Percentiles rank a stretch among this genome's conserved stretches.
Conservation (phyloP, 257 asterid species). For the Fraxinus excelsior region DNA sequence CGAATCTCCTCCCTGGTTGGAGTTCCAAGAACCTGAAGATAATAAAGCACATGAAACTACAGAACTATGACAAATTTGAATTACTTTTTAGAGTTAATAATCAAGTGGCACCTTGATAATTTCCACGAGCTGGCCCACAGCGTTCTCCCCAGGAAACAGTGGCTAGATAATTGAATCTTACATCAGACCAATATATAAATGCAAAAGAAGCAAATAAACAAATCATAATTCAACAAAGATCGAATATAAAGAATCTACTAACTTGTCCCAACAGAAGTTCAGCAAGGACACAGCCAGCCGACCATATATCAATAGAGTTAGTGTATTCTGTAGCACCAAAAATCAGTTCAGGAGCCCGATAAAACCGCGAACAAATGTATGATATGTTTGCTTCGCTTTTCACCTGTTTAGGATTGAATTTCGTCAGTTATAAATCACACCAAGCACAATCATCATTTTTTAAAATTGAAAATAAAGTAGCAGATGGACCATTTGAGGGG, state of each 20-base stretch:
- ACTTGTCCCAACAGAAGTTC: constrained; percentile 97
- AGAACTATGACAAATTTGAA: constrained; percentile 4
- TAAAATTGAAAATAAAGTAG: background rate
- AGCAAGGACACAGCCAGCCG: constrained; percentile 96
- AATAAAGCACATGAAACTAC: constrained; percentile 24
- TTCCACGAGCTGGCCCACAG: constrained; percentile 96
- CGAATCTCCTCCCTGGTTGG: constrained; percentile 97
- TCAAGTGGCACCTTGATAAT: constrained; percentile 69
- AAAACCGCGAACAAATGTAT: constrained; percentile 91
- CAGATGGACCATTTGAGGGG: background rate
- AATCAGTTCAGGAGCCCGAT: constrained; percentile 99
- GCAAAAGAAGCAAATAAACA: background rate
- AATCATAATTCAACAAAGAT: background rate
- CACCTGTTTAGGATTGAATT: constrained; percentile 46
- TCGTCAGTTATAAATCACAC: background rate
- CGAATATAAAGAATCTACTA: constrained; percentile 23
- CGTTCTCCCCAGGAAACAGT: constrained; percentile 95
- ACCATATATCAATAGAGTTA: constrained; percentile 94
- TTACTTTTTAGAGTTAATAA: constrained; percentile 21
- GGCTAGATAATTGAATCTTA: constrained; percentile 52
- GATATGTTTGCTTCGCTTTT: constrained; percentile 93
- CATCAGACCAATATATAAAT: constrained; percentile 22
- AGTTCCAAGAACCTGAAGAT: constrained; percentile 89
- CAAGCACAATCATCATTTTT: background rate
- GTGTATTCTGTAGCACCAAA: constrained; percentile 96